A percentile compares a stretch with the other conserved stretches of the same genome.
These are phyloP conservation scores for Penicillium robsamsonii DNA, from an alignment of 495 filamentous ascomycete species.

Conservation along the genomic window DNA sequence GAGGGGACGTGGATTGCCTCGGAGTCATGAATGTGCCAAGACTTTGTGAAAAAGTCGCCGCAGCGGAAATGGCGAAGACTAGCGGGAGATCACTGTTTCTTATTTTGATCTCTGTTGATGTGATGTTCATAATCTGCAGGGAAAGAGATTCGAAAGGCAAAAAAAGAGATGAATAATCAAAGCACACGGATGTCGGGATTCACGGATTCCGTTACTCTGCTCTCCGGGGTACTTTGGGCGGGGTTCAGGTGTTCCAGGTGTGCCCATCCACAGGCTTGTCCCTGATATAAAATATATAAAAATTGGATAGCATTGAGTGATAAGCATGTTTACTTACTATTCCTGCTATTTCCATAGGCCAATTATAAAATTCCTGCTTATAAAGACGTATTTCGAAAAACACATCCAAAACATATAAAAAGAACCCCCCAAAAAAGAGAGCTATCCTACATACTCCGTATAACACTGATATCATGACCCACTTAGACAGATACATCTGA, in stretches of 20 bases:
- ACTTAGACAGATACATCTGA: too few species aligned
- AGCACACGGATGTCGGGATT: conserved; percentile 5
- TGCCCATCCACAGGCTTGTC: too few species aligned
- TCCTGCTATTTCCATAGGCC: neutral
- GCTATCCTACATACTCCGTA: too few species aligned
- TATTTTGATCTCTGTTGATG: neutral
- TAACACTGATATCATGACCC: too few species aligned
- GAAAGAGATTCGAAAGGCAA: neutral
- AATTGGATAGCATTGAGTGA: too few species aligned
- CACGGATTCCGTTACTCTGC: conserved; percentile 3
- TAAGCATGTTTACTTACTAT: neutral
- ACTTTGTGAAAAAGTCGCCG: conserved; percentile 5
- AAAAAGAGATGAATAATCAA: conserved; percentile 6
- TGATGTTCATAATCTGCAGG: neutral
- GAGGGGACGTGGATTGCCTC: conserved; percentile 1
- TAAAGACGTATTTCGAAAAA: too few species aligned
- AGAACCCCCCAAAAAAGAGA: too few species aligned
- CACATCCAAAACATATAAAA: too few species aligned
- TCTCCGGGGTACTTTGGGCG: conserved; percentile 3
- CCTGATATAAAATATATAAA: too few species aligned
- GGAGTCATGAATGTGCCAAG: conserved; percentile 8
- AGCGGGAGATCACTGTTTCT: neutral
- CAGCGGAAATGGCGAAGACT: neutral
- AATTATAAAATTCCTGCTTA: too few species aligned
- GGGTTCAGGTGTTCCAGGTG: too few species aligned